Conservation (phyloP, 768 basidiomycete species). For the Naganishia onofrii region DNA sequence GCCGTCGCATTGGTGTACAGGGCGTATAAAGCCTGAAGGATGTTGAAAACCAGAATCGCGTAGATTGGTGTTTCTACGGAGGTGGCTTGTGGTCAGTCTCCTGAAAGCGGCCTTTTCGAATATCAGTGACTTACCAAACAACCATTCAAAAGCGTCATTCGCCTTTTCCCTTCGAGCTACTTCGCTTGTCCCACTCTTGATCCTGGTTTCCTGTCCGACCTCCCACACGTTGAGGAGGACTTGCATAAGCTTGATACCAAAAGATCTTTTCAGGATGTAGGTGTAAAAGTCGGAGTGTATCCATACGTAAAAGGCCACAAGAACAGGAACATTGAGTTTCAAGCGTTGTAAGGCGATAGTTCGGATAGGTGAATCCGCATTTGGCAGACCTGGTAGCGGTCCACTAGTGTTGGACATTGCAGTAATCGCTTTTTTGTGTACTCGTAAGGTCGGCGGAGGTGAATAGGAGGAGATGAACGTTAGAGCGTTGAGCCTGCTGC, state of each 20-base stretch:
- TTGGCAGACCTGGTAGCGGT: neutral
- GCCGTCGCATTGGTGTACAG: conserved; percentile 19
- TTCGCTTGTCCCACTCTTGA: conserved; percentile 6
- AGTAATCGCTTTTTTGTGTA: neutral
- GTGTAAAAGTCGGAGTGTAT: conserved; percentile 22
- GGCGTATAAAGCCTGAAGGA: conserved; percentile 16
- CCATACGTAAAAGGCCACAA: conserved; percentile 16
- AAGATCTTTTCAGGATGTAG: conserved; percentile 1
- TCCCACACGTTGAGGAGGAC: conserved; percentile 2
- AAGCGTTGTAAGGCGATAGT: conserved; percentile 13
- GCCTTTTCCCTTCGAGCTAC: conserved; percentile 14
- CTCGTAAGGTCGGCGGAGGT: neutral
- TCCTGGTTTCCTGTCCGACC: conserved; percentile 13
- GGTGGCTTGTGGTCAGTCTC: neutral
- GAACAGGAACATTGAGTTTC: conserved; percentile 18
- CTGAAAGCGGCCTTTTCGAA: neutral
- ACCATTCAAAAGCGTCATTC: conserved; percentile 19
- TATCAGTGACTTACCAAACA: conserved; percentile 9
- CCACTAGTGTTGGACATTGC: neutral
- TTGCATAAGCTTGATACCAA: conserved; percentile 14
- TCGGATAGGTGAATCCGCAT: conserved; percentile 4
- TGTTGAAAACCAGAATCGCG: conserved; percentile 9
- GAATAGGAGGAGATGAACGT: neutral
- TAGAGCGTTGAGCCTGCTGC: neutral
- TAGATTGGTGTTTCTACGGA: conserved; percentile 14